Evolutionary conservation across 2,329 filamentous ascomycete genomes (phyloP).

Genomic region (Exophiala spinifera): DNA sequence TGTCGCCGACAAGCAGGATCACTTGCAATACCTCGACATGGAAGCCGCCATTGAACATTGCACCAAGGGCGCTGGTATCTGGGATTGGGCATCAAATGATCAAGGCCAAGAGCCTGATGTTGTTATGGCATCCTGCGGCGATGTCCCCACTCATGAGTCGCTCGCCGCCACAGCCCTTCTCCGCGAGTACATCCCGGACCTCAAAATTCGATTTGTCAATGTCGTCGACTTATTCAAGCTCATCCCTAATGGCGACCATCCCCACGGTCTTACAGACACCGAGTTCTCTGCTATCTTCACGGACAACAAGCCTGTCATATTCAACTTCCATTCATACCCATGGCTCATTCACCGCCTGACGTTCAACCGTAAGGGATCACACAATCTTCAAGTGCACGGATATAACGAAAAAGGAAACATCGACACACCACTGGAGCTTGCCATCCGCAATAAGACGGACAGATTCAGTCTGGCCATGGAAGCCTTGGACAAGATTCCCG

Average conservation of each 20-base stretch:
- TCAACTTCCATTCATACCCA: slow-evolving; percentile 83
- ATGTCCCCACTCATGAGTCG: slow-evolving; percentile 70
- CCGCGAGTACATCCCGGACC: slow-evolving; percentile 65
- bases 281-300: slow-evolving; percentile 72
- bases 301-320: slow-evolving; percentile 67
- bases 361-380: slow-evolving; percentile 68
- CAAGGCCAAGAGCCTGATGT: slow-evolving; percentile 66
- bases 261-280: slow-evolving; percentile 65
- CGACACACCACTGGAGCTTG: slow-evolving; percentile 74
- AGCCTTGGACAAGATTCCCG: slow-evolving; percentile 66
- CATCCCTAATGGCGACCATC: slow-evolving; percentile 66
- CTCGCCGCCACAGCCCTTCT: slow-evolving; percentile 72
- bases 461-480: slow-evolving; percentile 74
- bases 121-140: slow-evolving; percentile 73
- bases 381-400: slow-evolving; percentile 69
- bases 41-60: slow-evolving; percentile 71
- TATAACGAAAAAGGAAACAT: slow-evolving; percentile 85
- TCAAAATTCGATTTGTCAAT: slow-evolving; percentile 77
- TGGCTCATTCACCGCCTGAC: slow-evolving; percentile 75
- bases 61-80: slow-evolving; percentile 74
- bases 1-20: slow-evolving; percentile 75
- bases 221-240: slow-evolving; percentile 78
- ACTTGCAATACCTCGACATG: slow-evolving; percentile 72
- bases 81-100: slow-evolving; percentile 73
- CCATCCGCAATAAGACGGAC: slow-evolving; percentile 74